Conservation (phyloP, 2,329 filamentous ascomycete genomes). For the Colletotrichum eremochloae region DNA sequence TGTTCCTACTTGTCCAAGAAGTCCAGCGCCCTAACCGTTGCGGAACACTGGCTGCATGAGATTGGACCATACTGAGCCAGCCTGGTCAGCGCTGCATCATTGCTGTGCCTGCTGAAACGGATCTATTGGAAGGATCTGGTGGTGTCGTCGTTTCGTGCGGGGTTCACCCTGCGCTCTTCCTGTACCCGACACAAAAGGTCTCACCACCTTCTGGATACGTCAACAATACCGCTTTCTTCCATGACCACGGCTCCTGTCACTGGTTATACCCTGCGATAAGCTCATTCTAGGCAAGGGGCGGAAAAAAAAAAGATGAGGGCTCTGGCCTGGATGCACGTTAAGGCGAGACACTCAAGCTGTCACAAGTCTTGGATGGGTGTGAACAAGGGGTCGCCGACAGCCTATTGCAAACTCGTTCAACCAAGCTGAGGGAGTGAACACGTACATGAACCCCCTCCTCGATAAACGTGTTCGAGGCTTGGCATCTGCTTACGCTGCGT, state of each 20-base stretch:
- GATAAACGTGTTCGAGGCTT: conserved; percentile 13
- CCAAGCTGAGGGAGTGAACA: conserved; percentile 25
- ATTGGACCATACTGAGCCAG: conserved; percentile 22
- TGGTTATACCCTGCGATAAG: conserved; percentile 20
- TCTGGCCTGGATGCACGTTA: neutral
- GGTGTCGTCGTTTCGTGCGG: conserved; percentile 33
- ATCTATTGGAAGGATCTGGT: conserved; percentile 31
- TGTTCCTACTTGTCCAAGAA: neutral
- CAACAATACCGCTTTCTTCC: neutral
- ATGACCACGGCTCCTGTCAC: conserved; percentile 11
- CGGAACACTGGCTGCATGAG: conserved; percentile 8
- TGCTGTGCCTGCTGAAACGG: conserved; percentile 23
- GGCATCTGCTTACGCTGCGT: conserved; percentile 1
- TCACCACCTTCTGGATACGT: conserved; percentile 21
- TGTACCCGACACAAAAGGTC: neutral
- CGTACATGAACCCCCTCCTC: conserved; percentile 11
- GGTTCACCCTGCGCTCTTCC: conserved; percentile 10
- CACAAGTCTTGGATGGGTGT: neutral
- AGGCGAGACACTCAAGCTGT: conserved; percentile 2
- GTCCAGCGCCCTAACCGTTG: conserved; percentile 9
- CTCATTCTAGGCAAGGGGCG: neutral
- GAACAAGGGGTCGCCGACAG: conserved; percentile 2
- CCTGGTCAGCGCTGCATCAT: conserved; percentile 25
- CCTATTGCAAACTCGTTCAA: conserved; percentile 19
- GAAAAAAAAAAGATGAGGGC: neutral